A percentile compares a stretch with the other conserved stretches of the same genome.
phyloP scores from a whole-genome alignment of 2,329 filamentous ascomycete species.

The Penicillium sp. region DNA sequence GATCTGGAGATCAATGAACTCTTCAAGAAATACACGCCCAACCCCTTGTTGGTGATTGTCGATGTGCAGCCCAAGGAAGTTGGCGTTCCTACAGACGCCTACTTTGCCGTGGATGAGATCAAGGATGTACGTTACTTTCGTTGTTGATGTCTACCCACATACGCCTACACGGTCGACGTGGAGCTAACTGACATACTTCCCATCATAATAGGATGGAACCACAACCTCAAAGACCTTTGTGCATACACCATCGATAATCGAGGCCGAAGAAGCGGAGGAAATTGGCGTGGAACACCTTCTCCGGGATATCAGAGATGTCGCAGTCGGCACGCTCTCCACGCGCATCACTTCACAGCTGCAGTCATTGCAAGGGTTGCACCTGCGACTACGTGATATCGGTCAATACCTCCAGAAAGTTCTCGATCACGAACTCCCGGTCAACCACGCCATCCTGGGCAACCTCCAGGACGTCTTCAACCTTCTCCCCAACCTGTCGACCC shows the following conservation, averaged over 20 bases:
- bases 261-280: slow-evolving; percentile 97
- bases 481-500: slow-evolving; percentile 89
- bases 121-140: slow-evolving; percentile 73
- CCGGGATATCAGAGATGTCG: slow-evolving; percentile 96
- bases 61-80: slow-evolving; percentile 98
- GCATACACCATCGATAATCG: slow-evolving; percentile 96
- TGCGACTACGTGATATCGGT: slow-evolving; percentile 91
- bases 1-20: slow-evolving; percentile 99
- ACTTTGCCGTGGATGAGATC: slow-evolving; percentile 99
- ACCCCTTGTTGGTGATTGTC: slow-evolving; percentile 94
- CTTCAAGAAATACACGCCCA: slow-evolving; percentile 98
- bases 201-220: slow-evolving; percentile 74
- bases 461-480: slow-evolving; percentile 99
- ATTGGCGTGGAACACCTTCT: slow-evolving; percentile 98
- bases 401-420: slow-evolving; percentile 95
- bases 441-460: slow-evolving; percentile 95
- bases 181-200: slow-evolving; percentile 4
- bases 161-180: background rate
- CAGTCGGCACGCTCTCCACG: slow-evolving; percentile 92
- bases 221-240: slow-evolving; percentile 97
- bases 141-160: background rate
- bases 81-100: slow-evolving; percentile 95
- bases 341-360: slow-evolving; percentile 97
- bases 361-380: slow-evolving; percentile 91
- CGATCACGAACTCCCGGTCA: slow-evolving; percentile 87